These are phyloP conservation scores for Phytopythium cucurbitacearum DNA, from an alignment of 352 stramenopile genomes.

Conservation along the genomic window DNA sequence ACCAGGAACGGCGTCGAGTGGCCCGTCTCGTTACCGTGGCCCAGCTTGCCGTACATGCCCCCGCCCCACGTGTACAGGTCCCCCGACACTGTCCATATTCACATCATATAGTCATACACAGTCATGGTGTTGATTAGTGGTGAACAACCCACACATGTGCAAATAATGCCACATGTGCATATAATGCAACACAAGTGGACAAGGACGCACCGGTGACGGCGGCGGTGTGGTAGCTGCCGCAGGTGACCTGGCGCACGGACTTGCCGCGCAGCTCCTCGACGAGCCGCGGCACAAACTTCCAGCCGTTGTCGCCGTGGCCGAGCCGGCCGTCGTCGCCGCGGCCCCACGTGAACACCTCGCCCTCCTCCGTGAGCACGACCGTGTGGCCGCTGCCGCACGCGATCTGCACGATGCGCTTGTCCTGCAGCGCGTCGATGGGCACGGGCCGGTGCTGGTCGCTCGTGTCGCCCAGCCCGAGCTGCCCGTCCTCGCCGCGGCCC, in stretches of 20 bases:
- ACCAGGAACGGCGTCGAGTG: constrained; percentile 93
- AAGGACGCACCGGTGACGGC: constrained; percentile 74
- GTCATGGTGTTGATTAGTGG: too few species aligned
- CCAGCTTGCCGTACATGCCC: constrained; percentile 95
- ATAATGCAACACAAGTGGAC: background rate
- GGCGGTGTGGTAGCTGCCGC: constrained; percentile 95
- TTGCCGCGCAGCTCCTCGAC: constrained; percentile 90
- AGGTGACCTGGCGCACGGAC: constrained; percentile 91
- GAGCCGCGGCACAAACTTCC: constrained; percentile 95
- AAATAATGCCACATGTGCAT: background rate
- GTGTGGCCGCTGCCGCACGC: constrained; percentile 87
- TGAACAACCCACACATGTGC: background rate
- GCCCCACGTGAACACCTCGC: constrained; percentile 89
- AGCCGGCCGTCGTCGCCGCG: constrained; percentile 85
- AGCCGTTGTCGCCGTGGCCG: constrained; percentile 93
- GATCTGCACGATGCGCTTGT: constrained; percentile 85
- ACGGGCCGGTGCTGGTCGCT: constrained; percentile 85
- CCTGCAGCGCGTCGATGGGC: constrained; percentile 76
- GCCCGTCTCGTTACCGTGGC: constrained; percentile 91
- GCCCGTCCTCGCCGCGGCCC: constrained; percentile 84
- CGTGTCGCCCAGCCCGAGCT: constrained; percentile 82
- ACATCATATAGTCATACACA: too few species aligned
- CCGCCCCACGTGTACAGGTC: constrained; percentile 94
- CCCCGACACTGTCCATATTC: constrained; percentile 57
- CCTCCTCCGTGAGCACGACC: constrained; percentile 85